phyloP scores from a whole-genome alignment of 805 yeast species.

The Isabelozyma pseudorhagii region DNA sequence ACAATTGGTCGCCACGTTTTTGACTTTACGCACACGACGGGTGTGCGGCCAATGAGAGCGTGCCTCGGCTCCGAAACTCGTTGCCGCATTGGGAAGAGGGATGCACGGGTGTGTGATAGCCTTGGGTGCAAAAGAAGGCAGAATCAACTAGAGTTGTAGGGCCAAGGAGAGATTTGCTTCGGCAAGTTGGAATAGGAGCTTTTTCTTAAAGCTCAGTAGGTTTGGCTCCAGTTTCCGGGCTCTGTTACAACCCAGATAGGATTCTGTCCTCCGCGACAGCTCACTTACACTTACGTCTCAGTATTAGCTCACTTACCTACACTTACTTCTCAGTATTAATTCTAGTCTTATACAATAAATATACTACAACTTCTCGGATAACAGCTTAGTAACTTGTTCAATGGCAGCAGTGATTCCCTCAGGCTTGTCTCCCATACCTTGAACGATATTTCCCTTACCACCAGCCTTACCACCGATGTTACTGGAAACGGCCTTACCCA shows the following conservation, averaged over 20 bases:
- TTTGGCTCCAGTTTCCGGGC: no score
- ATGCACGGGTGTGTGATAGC: neutral
- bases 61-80: no score
- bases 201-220: no score
- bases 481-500: slow-evolving; percentile 67
- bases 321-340: neutral
- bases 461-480: slow-evolving; percentile 96
- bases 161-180: no score
- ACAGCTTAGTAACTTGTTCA: slow-evolving; percentile 58
- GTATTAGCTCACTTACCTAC: neutral
- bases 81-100: neutral
- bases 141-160: no score
- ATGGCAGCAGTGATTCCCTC: slow-evolving; percentile 71
- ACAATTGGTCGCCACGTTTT: neutral
- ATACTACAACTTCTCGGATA: slow-evolving; percentile 54
- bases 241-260: no score
- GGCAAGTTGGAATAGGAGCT: no score
- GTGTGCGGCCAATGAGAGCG: neutral
- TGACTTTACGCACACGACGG: neutral
- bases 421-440: slow-evolving; percentile 92
- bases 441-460: slow-evolving; percentile 94
- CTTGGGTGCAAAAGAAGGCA: neutral
- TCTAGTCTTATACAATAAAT: neutral
- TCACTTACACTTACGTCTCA: no score
- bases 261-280: no score